These are phyloP conservation scores for Mortierella sp. DNA, from an alignment of 371 early-diverging fungal genomes.

Conservation along the genomic window DNA sequence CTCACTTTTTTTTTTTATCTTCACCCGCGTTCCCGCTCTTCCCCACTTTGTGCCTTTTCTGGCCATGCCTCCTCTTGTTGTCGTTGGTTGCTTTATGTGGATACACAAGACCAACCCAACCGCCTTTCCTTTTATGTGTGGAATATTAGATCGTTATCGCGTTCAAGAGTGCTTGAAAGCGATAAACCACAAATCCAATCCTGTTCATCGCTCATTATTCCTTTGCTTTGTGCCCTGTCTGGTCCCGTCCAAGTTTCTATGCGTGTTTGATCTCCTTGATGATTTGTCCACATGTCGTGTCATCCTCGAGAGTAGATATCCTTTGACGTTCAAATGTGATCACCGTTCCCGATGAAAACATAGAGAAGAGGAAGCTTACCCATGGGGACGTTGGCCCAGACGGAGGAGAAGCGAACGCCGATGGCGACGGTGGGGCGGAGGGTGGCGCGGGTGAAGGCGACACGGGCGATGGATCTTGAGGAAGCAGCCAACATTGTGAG, in stretches of 20 bases:
- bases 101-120: not conserved
- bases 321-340: not conserved
- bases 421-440: constrained; percentile 64
- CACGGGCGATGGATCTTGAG: constrained; percentile 64
- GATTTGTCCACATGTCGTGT: too few species aligned
- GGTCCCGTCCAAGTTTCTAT: not conserved
- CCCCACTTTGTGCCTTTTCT: constrained; percentile 18
- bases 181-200: not conserved
- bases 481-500: constrained; percentile 61
- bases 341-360: not conserved
- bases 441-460: constrained; percentile 58
- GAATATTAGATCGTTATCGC: constrained; percentile 1
- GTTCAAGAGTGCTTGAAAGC: not conserved
- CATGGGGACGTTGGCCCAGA: constrained; percentile 85
- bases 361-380: constrained; percentile 58
- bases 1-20: not conserved
- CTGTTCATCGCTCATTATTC: not conserved
- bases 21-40: not conserved
- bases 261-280: not conserved
- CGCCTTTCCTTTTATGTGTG: constrained; percentile 1
- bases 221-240: not conserved
- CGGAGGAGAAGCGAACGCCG: constrained; percentile 68
- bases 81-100: not conserved
- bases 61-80: not conserved
- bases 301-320: not conserved